A percentile compares a stretch with the other conserved stretches of the same genome.
Conservation (phyloP, 2,329 filamentous ascomycete genomes). For the Orbilia blumenaviensis region DNA sequence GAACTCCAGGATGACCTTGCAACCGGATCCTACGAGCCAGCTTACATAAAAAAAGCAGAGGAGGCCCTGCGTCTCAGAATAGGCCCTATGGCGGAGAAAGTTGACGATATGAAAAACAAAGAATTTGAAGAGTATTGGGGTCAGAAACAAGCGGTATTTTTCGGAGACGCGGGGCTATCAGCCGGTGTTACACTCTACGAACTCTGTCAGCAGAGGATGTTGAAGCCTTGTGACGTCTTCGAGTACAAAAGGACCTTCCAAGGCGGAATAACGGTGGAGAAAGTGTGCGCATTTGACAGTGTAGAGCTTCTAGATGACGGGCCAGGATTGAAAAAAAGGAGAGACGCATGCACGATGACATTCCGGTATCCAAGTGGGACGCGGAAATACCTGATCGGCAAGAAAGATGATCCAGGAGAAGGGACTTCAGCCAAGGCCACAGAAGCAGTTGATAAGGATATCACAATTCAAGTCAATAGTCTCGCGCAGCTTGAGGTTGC, state of each 20-base stretch:
- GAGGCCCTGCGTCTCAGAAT: constrained; percentile 31
- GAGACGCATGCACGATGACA: constrained; percentile 39
- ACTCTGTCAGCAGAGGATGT: constrained; percentile 39
- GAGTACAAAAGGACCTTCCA: constrained; percentile 43
- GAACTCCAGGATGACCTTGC: constrained; percentile 49
- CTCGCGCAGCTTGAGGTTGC: constrained; percentile 44
- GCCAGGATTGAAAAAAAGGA: constrained; percentile 28
- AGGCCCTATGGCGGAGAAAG: constrained; percentile 28
- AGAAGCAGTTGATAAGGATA: constrained; percentile 1
- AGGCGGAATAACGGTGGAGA: constrained; percentile 31
- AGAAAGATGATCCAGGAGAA: constrained; percentile 8
- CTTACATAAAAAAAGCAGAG: constrained; percentile 41
- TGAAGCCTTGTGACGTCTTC: constrained; percentile 41
- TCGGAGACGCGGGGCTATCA: constrained; percentile 37
- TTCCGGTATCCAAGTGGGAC: constrained; percentile 31
- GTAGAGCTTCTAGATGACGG: constrained; percentile 21
- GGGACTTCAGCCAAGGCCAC: background rate
- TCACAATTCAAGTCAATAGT: constrained; percentile 31
- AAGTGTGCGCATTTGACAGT: constrained; percentile 26
- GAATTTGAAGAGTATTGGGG: constrained; percentile 53
- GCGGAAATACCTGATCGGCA: constrained; percentile 21
- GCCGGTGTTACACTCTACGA: constrained; percentile 48
- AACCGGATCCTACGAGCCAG: constrained; percentile 33
- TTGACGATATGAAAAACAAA: constrained; percentile 50
- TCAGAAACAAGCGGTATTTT: constrained; percentile 49